These are phyloP conservation scores for Chernovozyma sophiae-reginae DNA, from an alignment of 1,139 yeast genomes.

Conservation along the genomic window DNA sequence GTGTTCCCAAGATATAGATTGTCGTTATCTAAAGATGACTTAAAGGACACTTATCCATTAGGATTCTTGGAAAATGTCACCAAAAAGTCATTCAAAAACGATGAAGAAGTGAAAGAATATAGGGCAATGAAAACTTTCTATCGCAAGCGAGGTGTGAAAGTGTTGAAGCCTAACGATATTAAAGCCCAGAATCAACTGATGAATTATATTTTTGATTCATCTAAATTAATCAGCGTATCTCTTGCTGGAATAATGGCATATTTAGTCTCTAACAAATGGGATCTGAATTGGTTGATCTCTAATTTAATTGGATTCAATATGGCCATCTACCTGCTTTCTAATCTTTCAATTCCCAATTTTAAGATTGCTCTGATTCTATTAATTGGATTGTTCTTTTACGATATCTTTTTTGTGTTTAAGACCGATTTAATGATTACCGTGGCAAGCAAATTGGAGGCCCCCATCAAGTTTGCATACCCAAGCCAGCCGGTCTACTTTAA, in stretches of 20 bases:
- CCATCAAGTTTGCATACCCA: slow-evolving; percentile 54
- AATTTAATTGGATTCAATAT: slow-evolving; percentile 33
- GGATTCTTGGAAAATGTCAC: slow-evolving; percentile 19
- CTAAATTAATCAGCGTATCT: neutral
- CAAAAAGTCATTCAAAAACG: neutral
- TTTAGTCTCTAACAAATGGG: neutral
- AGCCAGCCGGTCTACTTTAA: slow-evolving; percentile 12
- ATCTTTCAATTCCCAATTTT: slow-evolving; percentile 33
- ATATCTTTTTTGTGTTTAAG: slow-evolving; percentile 63
- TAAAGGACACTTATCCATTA: slow-evolving; percentile 15
- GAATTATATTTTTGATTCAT: slow-evolving; percentile 13
- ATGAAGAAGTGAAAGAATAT: neutral
- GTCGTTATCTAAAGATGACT: slow-evolving; percentile 25
- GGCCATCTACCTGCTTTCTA: slow-evolving; percentile 32
- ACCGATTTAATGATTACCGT: slow-evolving; percentile 62
- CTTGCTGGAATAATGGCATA: neutral
- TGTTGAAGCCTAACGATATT: slow-evolving; percentile 17
- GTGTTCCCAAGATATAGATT: slow-evolving; percentile 21
- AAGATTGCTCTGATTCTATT: slow-evolving; percentile 43
- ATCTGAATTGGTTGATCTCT: slow-evolving; percentile 24
- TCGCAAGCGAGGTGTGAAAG: slow-evolving; percentile 12
- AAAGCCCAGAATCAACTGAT: slow-evolving; percentile 20
- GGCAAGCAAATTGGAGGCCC: slow-evolving; percentile 53
- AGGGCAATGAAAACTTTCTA: slow-evolving; percentile 9
- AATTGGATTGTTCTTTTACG: slow-evolving; percentile 53